Percentiles rank a stretch among this genome's conserved stretches.
Evolutionary conservation across 1,284 basidiomycete species (phyloP).

Genomic region (Exobasidium rhododendri): DNA sequence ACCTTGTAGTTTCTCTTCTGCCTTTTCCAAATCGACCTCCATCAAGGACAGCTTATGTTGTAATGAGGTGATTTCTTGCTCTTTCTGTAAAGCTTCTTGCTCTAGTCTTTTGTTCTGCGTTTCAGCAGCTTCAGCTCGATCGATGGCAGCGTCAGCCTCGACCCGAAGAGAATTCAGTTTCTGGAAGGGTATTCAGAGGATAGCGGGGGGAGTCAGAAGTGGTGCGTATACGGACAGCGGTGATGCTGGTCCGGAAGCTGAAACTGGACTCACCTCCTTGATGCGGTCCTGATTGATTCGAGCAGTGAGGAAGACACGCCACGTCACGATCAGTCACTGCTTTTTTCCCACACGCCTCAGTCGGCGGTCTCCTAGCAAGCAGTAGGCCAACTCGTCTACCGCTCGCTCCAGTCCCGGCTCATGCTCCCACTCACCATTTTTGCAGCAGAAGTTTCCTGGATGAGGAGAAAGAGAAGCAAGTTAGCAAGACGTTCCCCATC

Average conservation of each 20-base stretch:
- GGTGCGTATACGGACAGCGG: not conserved
- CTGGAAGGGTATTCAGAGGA: slow-evolving; percentile 41
- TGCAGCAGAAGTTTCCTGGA: too few species aligned
- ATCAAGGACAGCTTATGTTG: slow-evolving; percentile 70
- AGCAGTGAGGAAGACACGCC: not conserved
- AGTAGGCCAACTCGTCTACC: not conserved
- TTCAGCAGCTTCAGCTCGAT: slow-evolving; percentile 53
- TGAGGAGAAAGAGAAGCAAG: too few species aligned
- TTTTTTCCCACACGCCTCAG: not conserved
- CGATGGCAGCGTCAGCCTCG: slow-evolving; percentile 76
- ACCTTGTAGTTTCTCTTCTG: slow-evolving; percentile 70
- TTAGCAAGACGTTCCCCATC: too few species aligned
- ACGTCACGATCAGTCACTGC: not conserved
- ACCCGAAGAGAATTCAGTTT: slow-evolving; percentile 67
- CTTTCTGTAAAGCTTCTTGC: slow-evolving; percentile 75
- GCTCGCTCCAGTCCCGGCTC: not conserved
- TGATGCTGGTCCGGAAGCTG: not conserved
- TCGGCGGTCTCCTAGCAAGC: not conserved
- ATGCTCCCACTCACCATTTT: not conserved
- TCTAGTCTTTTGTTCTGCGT: slow-evolving; percentile 61
- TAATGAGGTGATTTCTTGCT: slow-evolving; percentile 83
- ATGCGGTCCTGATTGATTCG: slow-evolving; percentile 2
- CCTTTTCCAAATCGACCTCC: slow-evolving; percentile 72
- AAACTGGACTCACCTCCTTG: slow-evolving; percentile 1
- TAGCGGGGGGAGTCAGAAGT: not conserved